A percentile compares a stretch with the other conserved stretches of the same genome.
phyloP scores from a whole-genome alignment of 257 asterid genomes.

The Lycium barbarum region DNA sequence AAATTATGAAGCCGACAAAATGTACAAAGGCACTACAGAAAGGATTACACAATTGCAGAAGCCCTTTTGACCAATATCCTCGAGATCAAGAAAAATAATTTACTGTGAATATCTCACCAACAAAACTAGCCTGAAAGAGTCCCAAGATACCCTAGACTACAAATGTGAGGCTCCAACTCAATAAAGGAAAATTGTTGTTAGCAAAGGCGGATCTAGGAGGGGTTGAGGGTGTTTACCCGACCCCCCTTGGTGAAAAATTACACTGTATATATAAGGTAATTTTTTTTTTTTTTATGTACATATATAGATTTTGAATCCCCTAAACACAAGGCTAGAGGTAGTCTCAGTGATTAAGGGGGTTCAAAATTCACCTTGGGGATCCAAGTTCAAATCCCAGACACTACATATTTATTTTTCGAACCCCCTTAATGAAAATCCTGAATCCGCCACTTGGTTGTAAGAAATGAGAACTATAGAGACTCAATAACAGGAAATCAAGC shows the following conservation, averaged over 20 bases:
- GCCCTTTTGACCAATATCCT: background rate
- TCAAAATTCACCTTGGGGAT: too few species aligned
- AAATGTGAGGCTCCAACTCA: background rate
- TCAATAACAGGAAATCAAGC: background rate
- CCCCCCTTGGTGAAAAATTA: too few species aligned
- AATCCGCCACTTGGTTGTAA: background rate
- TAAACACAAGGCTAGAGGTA: too few species aligned
- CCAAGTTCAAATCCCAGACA: too few species aligned
- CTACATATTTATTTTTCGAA: too few species aligned
- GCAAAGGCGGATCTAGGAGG: too few species aligned
- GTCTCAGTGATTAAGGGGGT: too few species aligned
- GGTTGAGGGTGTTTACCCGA: too few species aligned
- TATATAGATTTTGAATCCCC: too few species aligned
- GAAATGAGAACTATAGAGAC: background rate
- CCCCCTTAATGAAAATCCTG: too few species aligned
- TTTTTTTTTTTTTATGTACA: too few species aligned
- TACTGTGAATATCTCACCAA: background rate
- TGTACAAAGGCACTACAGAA: constrained; percentile 5
- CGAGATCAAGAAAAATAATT: background rate
- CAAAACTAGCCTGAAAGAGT: background rate
- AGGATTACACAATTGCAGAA: background rate
- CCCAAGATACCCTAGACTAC: background rate
- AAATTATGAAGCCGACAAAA: background rate
- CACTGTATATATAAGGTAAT: too few species aligned
- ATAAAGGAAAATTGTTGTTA: background rate